A percentile compares a stretch with the other conserved stretches of the same genome.
These are phyloP conservation scores for Triticum aestivum DNA, from an alignment of 176 grass and related monocot species.

Conservation along the genomic window IWGSC_CS_RefSeq_v2.1 NC_057813.1:64536945-64537444, in stretches of 20 bases:
- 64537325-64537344: slow-evolving; percentile 95
- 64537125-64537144: slow-evolving; percentile 80
- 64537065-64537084: slow-evolving; percentile 94
- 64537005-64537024: slow-evolving; percentile 61
- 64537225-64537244: slow-evolving; percentile 99
- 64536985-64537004: slow-evolving; percentile 73
- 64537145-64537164: slow-evolving; percentile 61
- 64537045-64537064: slow-evolving; percentile 69
- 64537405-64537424: slow-evolving; percentile 75
- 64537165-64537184: slow-evolving; percentile 65
- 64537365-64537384: slow-evolving; percentile 98
- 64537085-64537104: slow-evolving; percentile 82
- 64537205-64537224: slow-evolving; percentile 77
- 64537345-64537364: slow-evolving; percentile 89
- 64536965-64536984: slow-evolving; percentile 84
- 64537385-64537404: slow-evolving; percentile 82
- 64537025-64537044: slow-evolving; percentile 90
- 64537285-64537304: slow-evolving; percentile 90
- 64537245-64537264: slow-evolving; percentile 94
- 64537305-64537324: slow-evolving; percentile 82
- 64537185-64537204: slow-evolving; percentile 72
- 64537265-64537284: slow-evolving; percentile 63
- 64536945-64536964: slow-evolving; percentile 31
- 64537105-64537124: slow-evolving; percentile 98
- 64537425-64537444: slow-evolving; percentile 98